A percentile compares a stretch with the other conserved stretches of the same genome.
Evolutionary conservation across 2,329 filamentous ascomycete genomes (phyloP).

Genomic region (Alternaria alternata): DNA sequence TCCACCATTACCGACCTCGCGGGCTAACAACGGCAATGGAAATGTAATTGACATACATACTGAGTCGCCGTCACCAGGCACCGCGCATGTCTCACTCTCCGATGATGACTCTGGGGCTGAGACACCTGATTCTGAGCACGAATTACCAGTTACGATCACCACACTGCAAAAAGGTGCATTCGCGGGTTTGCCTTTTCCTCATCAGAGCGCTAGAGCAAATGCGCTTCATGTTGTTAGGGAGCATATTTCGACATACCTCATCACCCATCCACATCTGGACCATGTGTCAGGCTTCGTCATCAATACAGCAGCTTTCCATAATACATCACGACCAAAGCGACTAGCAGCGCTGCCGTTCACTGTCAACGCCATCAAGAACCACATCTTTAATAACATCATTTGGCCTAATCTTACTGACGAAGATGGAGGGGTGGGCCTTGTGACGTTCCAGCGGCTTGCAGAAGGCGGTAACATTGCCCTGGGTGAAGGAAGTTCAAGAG

Average conservation of each 20-base stretch:
- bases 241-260: conserved; percentile 85
- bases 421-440: conserved; percentile 89
- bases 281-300: conserved; percentile 91
- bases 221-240: conserved; percentile 80
- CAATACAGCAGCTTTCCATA: conserved; percentile 87
- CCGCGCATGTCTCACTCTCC: conserved; percentile 26
- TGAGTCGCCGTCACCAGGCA: conserved; percentile 39
- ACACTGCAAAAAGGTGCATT: conserved; percentile 75
- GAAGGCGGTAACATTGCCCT: conserved; percentile 88
- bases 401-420: conserved; percentile 98
- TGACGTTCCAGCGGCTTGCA: conserved; percentile 87
- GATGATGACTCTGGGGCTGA: conserved; percentile 42
- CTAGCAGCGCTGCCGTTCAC: conserved; percentile 86
- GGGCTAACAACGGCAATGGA: conserved; percentile 28
- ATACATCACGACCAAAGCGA: conserved; percentile 78
- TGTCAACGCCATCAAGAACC: conserved; percentile 89
- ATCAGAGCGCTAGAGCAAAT: conserved; percentile 74
- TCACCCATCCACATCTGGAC: conserved; percentile 97
- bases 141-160: conserved; percentile 57
- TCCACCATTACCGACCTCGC: conserved; percentile 17
- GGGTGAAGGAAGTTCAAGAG: conserved; percentile 79
- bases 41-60: conserved; percentile 21
- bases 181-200: conserved; percentile 75
- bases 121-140: conserved; percentile 38
- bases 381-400: conserved; percentile 97